Conservation (phyloP, 805 yeast genomes). For the Hanseniaspora occidentalis region DNA sequence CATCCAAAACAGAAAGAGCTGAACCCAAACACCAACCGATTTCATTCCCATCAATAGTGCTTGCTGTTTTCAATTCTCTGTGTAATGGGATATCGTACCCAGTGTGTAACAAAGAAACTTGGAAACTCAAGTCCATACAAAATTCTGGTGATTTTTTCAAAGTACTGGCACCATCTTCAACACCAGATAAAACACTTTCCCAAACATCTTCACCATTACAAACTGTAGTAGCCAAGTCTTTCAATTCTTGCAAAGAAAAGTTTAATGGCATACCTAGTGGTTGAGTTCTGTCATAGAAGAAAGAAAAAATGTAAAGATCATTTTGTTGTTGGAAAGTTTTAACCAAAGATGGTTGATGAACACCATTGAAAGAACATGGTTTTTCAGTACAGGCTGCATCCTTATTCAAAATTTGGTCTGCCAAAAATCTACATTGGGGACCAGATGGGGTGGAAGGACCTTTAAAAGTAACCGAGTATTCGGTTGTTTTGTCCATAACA, state of each 20-base stretch:
- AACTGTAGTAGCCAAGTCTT: constrained; percentile 68
- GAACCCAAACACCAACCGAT: constrained; percentile 99
- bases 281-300: constrained; percentile 85
- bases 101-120: constrained; percentile 81
- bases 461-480: constrained; percentile 44
- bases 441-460: constrained; percentile 59
- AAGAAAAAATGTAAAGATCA: constrained; percentile 85
- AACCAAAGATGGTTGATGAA: constrained; percentile 87
- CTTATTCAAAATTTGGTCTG: constrained; percentile 75
- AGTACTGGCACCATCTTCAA: constrained; percentile 53
- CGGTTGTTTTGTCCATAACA: constrained; percentile 34
- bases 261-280: constrained; percentile 92
- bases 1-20: constrained; percentile 76
- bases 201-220: constrained; percentile 75
- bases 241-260: constrained; percentile 75
- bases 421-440: constrained; percentile 74
- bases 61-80: constrained; percentile 86
- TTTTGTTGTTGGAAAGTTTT: constrained; percentile 57
- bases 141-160: constrained; percentile 77
- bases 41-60: constrained; percentile 78
- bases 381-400: constrained; percentile 59
- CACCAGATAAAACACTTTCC: constrained; percentile 51
- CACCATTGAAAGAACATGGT: constrained; percentile 95
- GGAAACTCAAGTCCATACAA: constrained; percentile 88
- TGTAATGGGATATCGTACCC: constrained; percentile 90